These are phyloP conservation scores for Steccherinum ochraceum DNA, from an alignment of 768 basidiomycete genomes.

Conservation along the genomic window DNA sequence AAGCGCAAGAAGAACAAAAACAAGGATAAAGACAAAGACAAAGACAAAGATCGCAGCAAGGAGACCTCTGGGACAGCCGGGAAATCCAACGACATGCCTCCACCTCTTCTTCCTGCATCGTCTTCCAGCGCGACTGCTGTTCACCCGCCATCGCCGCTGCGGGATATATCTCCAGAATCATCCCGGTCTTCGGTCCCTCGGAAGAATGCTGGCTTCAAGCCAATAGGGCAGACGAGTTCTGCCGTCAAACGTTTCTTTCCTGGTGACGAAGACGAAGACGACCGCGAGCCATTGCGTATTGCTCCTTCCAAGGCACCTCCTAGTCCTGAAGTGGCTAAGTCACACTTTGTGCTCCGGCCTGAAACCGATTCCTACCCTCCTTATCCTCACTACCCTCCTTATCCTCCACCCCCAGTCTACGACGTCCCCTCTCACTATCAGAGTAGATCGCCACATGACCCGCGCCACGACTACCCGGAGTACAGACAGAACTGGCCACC, in stretches of 20 bases:
- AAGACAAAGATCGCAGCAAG: too few species aligned
- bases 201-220: constrained; percentile 57
- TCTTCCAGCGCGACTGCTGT: not conserved
- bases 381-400: not conserved
- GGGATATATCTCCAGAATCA: not conserved
- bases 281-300: constrained; percentile 3
- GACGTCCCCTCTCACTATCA: not conserved
- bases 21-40: too few species aligned
- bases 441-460: not conserved
- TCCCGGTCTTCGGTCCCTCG: not conserved
- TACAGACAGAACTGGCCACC: not conserved
- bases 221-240: constrained; percentile 51
- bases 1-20: not conserved
- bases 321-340: not conserved
- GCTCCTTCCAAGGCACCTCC: not conserved
- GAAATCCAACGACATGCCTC: not conserved
- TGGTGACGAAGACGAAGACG: constrained; percentile 61
- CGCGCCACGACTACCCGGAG: not conserved
- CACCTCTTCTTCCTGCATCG: not conserved
- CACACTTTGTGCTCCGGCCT: not conserved
- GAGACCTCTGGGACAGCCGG: not conserved
- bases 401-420: not conserved
- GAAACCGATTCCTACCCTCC: not conserved
- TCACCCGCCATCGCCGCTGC: not conserved
- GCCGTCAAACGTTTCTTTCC: constrained; percentile 78